Base-by-base conservation (phyloP, 2,329 filamentous ascomycete species). In the Fusarium compactum region DNA sequence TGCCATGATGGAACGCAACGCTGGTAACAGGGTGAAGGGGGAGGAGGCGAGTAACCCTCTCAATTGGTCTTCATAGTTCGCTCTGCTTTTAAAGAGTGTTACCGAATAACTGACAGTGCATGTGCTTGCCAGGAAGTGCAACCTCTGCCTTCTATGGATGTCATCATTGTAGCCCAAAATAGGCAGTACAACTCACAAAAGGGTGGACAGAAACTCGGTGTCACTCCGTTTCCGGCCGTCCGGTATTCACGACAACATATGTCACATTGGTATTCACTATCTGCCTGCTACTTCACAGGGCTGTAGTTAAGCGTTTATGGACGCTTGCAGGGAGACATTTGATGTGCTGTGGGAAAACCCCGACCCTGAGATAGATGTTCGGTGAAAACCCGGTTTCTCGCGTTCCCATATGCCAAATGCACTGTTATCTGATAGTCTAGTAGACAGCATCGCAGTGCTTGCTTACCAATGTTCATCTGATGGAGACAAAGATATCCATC, bases 201-300 rank as follows among this genome's bases (percentile, higher is more conserved):
- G 14, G 50, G 14, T 27, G 18, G 50, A 52, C 24, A 51, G 16
- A 16, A 40, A 58, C 67, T 72, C 62, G 69, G 71, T 58, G 54
- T 69, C 65, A 73, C 71, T 73, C 71, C 72, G 68, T 74, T 71
- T 69, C 72, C 72, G 68, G 68, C 52, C 52, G 65, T 54, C 70
- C 73, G 69, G 51, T 43, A n/a, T 41, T 43, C 38, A 45, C 27
- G 22, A 53, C 46, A 59, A 34, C 30, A 47, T 25, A 52, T 43
- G 46, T 54, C 58, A 50, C 54, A 64, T 57, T 58, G 34, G 50
- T 38, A 52, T 66, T 55, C 44, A 51, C 58, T 71, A 41, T 51
- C 25, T 54, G 9, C 30, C 15, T 45, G 18, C 45, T 47, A 20
- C n/a, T 29, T 27, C 18, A 8, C 12, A 27, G 14, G 11, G 6